A percentile compares a stretch with the other conserved stretches of the same genome.
phyloP scores from a whole-genome alignment of 2,329 filamentous ascomycete genomes.

The Fusarium sp. region DNA sequence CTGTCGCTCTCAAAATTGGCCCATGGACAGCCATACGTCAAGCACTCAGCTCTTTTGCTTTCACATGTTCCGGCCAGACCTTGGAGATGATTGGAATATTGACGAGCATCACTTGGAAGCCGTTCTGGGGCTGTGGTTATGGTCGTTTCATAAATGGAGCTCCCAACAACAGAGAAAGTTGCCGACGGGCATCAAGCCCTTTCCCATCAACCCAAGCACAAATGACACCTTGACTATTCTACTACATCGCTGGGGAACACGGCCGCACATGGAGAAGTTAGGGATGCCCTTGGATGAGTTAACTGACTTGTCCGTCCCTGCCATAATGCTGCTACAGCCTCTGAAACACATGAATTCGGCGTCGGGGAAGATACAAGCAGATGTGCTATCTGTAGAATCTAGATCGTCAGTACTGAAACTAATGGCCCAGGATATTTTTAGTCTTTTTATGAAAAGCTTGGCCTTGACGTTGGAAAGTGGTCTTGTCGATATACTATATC shows the following conservation, averaged over 20 bases:
- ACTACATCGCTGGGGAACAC: neutral
- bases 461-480: too few species aligned
- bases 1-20: neutral
- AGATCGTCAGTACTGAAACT: too few species aligned
- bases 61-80: neutral
- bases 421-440: too few species aligned
- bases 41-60: neutral
- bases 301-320: too few species aligned
- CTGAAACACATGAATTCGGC: too few species aligned
- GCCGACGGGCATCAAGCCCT: neutral
- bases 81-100: neutral
- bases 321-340: too few species aligned
- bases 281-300: too few species aligned
- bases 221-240: neutral
- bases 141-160: neutral
- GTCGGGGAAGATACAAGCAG: too few species aligned
- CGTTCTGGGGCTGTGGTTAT: neutral
- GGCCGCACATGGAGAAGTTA: too few species aligned
- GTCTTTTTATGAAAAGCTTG: too few species aligned
- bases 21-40: neutral
- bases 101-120: neutral
- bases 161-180: neutral
- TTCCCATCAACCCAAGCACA: neutral
- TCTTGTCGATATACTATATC: too few species aligned
- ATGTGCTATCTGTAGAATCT: too few species aligned